Evolutionary conservation across 106 monocot genomes (phyloP), one percentile per base, ranked within the genome.

Genomic region (Agapanthus africanus): DNA sequence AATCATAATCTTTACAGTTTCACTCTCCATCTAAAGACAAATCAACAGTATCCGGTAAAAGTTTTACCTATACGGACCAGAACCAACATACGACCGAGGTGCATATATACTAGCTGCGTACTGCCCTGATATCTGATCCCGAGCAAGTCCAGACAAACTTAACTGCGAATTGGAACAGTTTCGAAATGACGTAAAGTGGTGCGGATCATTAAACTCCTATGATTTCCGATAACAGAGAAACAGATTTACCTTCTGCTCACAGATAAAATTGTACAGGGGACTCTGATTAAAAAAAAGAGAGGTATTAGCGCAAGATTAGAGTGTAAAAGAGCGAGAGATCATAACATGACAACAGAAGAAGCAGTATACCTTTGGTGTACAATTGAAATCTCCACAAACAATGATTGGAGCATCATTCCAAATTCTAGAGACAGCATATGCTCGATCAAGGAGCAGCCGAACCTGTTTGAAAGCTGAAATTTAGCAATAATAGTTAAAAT

Each of bases 341-440:
- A 67, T 7, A 72, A 28, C 47, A 63, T 27, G 46, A 59, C 4
- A 73, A 41, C 0, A 37, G 35, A 73, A 28, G 27, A n/a, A 70
- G 31, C 37, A 54, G 11, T 18, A 27, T 37, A 91, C 95, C 84
- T 77, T 91, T 9, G 95, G 97, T 23, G 81, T 85, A 63, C 74
- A 83, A 62, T 99, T 99, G 41, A 99, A 99, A 87, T 99, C 92
- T 78, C 97, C 97, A 76, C 97, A 99, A 51, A 99, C 42, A 66
- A 99, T 67, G 37, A 99, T 87, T 38, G 97, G 89, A 70, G 97
- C 97, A 83, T 92, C 69, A 73, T 87, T 81, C 97, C 97, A 99
- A 19, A 22, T 68, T 70, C 66, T 90, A 36, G 97, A 99, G 65
- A 93, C 66, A 47, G 82, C 40, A 71, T 74, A 70, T 40, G 92